Evolutionary conservation across 108 stramenopile genomes (phyloP).

Genomic region (Cylindrotheca closterium): DNA sequence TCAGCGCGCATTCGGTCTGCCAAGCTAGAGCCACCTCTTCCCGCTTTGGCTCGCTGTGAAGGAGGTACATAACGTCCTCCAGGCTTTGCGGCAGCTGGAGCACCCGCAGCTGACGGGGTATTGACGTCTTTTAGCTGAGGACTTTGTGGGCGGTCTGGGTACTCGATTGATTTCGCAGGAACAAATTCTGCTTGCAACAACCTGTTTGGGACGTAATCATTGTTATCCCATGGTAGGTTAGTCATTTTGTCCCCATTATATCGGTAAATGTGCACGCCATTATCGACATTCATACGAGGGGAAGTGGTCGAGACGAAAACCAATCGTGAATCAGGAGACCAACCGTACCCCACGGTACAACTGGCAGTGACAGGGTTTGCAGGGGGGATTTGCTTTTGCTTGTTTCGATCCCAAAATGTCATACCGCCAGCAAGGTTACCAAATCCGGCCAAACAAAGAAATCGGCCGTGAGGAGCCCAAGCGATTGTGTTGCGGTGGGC

Average conservation of each 20-base stretch:
- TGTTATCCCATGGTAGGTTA: constrained; percentile 75
- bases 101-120: constrained; percentile 20
- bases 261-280: constrained; percentile 83
- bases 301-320: constrained; percentile 90
- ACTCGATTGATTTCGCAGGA: constrained; percentile 48
- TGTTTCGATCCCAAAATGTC: constrained; percentile 97
- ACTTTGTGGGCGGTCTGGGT: constrained; percentile 88
- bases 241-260: constrained; percentile 78
- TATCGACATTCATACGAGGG: constrained; percentile 99
- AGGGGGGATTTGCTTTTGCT: constrained; percentile 69
- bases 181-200: constrained; percentile 69
- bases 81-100: constrained; percentile 42
- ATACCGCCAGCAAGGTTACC: constrained; percentile 90
- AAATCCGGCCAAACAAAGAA: constrained; percentile 82
- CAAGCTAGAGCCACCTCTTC: constrained; percentile 55
- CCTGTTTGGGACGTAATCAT: constrained; percentile 62
- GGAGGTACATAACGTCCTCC: constrained; percentile 73
- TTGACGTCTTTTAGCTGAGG: constrained; percentile 50
- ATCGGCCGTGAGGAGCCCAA: constrained; percentile 91
- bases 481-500: constrained; percentile 91
- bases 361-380: constrained; percentile 34
- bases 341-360: constrained; percentile 82
- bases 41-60: constrained; percentile 50
- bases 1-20: constrained; percentile 83
- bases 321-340: constrained; percentile 91